Evolutionary conservation across 2,329 filamentous ascomycete genomes (phyloP).

Genomic region (Pestalotiopsis sp.): DNA sequence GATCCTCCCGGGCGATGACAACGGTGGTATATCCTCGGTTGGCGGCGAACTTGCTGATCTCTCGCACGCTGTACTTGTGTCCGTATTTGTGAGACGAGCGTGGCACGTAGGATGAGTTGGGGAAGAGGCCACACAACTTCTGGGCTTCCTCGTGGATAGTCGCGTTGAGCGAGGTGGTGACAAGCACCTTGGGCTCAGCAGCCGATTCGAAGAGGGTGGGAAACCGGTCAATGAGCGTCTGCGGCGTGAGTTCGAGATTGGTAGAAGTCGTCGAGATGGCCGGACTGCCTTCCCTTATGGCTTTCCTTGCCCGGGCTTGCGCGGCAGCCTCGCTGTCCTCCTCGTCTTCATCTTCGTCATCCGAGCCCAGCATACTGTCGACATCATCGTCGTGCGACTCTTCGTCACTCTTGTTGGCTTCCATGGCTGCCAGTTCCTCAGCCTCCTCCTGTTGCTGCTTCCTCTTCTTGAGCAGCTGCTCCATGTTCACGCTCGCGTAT

Average conservation of each 20-base stretch:
- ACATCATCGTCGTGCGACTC: constrained; percentile 53
- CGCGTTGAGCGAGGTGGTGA: constrained; percentile 89
- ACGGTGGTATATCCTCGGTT: constrained; percentile 83
- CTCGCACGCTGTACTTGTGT: constrained; percentile 88
- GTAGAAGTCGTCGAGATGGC: constrained; percentile 63
- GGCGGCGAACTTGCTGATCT: constrained; percentile 83
- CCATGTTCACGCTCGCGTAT: constrained; percentile 56
- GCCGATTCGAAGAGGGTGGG: constrained; percentile 61
- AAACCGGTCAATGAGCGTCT: constrained; percentile 61
- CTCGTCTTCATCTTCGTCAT: constrained; percentile 47
- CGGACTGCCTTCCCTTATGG: constrained; percentile 48
- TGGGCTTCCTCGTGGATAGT: constrained; percentile 82
- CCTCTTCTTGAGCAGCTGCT: constrained; percentile 55
- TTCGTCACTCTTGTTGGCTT: constrained; percentile 42
- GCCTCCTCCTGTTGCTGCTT: constrained; percentile 51
- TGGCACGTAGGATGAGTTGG: constrained; percentile 83
- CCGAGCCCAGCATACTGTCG: constrained; percentile 77
- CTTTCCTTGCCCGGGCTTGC: constrained; percentile 45
- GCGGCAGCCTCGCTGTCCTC: constrained; percentile 33
- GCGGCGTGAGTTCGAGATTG: constrained; percentile 63
- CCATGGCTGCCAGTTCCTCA: constrained; percentile 45
- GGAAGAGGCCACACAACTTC: constrained; percentile 78
- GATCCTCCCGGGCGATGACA: constrained; percentile 83
- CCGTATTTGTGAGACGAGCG: constrained; percentile 80
- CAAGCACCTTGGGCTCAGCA: constrained; percentile 76